Evolutionary conservation across 306 rosid genomes (phyloP), one percentile per base, ranked within the genome.

Genomic region (Cucurbita argyrosperma): DNA sequence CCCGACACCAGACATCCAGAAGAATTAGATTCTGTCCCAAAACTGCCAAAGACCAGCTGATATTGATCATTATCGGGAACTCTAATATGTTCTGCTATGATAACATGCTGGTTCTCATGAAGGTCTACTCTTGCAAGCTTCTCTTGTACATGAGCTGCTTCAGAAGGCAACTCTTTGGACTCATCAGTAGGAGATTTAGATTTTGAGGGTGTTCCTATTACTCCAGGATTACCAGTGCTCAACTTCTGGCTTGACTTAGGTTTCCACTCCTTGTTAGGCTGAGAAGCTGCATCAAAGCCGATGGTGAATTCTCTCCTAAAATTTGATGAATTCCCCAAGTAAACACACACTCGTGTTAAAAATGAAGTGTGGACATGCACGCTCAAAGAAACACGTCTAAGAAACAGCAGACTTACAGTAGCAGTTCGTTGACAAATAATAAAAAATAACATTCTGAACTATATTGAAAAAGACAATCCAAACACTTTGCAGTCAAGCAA

Each of bases 251-350:
- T 91, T 70, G 88, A 85, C 78, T 95, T 95, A 54, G 99, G 99
- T 80, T 88, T 95, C 99, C 99, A 95, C 84, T 88, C 95, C 81
- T 88, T 94, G 80, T 84, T 91, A 72, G 88, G 90, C 81, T 89
- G 99, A 63, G 90, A 71, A 78, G 82, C 99, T 95, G 93, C 89
- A 87, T 63, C 69, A 81, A 74, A 84, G 54, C 57, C 75, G 42
- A 71, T 72, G 62, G 76, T 76, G 58, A 61, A 76, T 61, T 63
- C 52, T 76, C 72, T 76, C 49, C 73, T 42, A 80, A 55, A 76
- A 69, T 78, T 77, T 40, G 26, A 76, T 73, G 23, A 52, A 72
- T 54, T 52, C 6, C 74, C 46, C 59, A 70, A 70, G 74, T 50
- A 70, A 70, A 70, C 47, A 70, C 67, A 74, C 43, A 74, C 37